Base-by-base conservation (phyloP, 2,329 filamentous ascomycete genomes). In the Raffaelea albimanens region DNA sequence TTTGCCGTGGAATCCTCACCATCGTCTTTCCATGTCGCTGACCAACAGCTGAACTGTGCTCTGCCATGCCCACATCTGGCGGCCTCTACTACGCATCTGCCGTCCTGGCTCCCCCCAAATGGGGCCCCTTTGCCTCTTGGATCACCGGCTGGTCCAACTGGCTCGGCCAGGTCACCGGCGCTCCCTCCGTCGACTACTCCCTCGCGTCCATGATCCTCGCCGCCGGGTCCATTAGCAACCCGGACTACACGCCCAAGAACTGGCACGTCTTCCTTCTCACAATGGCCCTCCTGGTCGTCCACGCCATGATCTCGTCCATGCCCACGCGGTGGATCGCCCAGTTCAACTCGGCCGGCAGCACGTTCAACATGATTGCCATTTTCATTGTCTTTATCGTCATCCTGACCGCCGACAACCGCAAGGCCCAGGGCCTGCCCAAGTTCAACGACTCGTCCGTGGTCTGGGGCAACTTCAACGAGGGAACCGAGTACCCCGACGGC, bases 41-140 rank as follows among this genome's bases (percentile, higher is more conserved):
- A 34, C 31, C 31, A 34, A 10, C 40, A 48, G 45, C 83, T 2
- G 83, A 87, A 62, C 67, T 87, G 18, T 86, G 83, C 56, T 83
- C 78, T 3, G 80, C 78, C 40, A 86, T 87, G 82, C 83, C 83
- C 4, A 86, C 83, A 2, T 78, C 73, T 61, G 83, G 83, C 47
- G 83, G 83, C 22, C 67, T 88, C 14, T 88, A 88, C 63, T 88
- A 88, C 60, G 83, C 83, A 16, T 67, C 82, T 18, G 83, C 83
- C 4, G 83, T 87, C 1, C 71, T 88, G 7, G 83, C 83, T 22
- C 81, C 81, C 5, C 69, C 72, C 2, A 76, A 76, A 39, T 85
- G 73, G 62, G 82, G 82, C 0, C 81, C 82, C 2, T 72, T 84
- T 45, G 82, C 81, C 14, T 74, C 82, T 13, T 85, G 75, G 82